Evolutionary conservation across 2,329 filamentous ascomycete species (phyloP), one percentile per base, ranked within the genome.

Genomic region (Diaporthe citriasiana): DNA sequence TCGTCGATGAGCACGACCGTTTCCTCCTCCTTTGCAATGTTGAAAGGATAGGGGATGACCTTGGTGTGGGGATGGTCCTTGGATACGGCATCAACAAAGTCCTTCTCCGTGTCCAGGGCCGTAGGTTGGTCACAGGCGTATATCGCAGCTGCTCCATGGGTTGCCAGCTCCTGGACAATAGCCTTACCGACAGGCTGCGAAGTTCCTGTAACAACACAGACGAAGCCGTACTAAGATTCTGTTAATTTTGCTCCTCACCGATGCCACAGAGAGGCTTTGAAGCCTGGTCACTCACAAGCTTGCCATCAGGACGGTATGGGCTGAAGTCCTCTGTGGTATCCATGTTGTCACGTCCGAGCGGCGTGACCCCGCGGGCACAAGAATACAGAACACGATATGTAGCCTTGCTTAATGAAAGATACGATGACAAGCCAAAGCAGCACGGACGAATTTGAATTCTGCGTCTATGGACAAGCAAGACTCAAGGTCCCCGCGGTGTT

Each of bases 141-240:
- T 76, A 92, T 89, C 77, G 89, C 91, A 56, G 90, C 90, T 75
- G 90, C 90, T 55, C 90, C 90, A 78, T 92, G 90, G 59, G 89
- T 90, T 90, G 90, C 90, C 51, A 92, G 82, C 78, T 92, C 90
- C 55, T 84, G 81, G 25, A 90, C 87, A 72, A 92, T 91, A 35
- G 90, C 89, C 77, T 86, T 86, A 12, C 90, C 90, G 19, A 92
- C 85, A 2, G 90, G 88, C 78, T 91, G 89, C 0, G 88, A 88
- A 33, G 90, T 89, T 19, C 90, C 90, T 0, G 90, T 91, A 7
- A 92, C 90, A 19, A 92, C 87, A 77, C 90, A 92, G 27, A 92
- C 88, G 77, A 92, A 92, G 56, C 90, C 90, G 80, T 92, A 90
- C 86, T 90, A 76, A n/a, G 13, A 35, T 27, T 40, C n/a, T 71